Evolutionary conservation across 768 basidiomycete genomes (phyloP).

Genomic region (Melanogaster broomeanus): DNA sequence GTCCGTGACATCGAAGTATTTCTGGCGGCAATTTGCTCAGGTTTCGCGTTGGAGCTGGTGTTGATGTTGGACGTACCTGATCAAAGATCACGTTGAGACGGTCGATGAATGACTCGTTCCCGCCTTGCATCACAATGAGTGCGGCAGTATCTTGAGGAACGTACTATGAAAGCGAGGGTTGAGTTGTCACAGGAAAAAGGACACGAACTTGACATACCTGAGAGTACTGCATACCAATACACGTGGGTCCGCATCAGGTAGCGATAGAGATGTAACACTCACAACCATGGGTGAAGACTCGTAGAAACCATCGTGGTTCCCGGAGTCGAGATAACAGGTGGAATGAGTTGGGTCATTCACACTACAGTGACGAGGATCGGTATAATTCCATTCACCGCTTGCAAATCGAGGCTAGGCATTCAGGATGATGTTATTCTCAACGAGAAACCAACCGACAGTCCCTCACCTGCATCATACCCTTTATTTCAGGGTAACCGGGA

Average conservation of each 20-base stretch:
- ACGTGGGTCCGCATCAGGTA: not conserved
- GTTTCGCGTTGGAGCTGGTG: not conserved
- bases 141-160: slow-evolving; percentile 67
- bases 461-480: slow-evolving; percentile 62
- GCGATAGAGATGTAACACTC: slow-evolving; percentile 19
- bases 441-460: not conserved
- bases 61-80: slow-evolving; percentile 33
- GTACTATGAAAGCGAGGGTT: slow-evolving; percentile 39
- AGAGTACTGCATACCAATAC: slow-evolving; percentile 45
- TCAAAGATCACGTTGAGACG: slow-evolving; percentile 61
- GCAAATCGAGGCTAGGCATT: slow-evolving; percentile 50
- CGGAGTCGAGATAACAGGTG: slow-evolving; percentile 61
- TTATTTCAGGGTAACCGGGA: slow-evolving; percentile 45
- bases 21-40: slow-evolving; percentile 28
- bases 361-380: slow-evolving; percentile 68
- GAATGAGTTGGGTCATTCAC: slow-evolving; percentile 57
- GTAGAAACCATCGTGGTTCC: slow-evolving; percentile 62
- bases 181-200: not conserved
- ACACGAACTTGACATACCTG: slow-evolving; percentile 36
- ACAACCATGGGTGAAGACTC: slow-evolving; percentile 65
- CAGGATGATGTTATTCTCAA: not conserved
- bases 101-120: slow-evolving; percentile 50
- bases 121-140: slow-evolving; percentile 63
- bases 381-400: slow-evolving; percentile 61
- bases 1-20: slow-evolving; percentile 63